A percentile compares a stretch with the other conserved stretches of the same genome.
phyloP scores from a whole-genome alignment of 108 stramenopile species.

The Cyclotella baltica region DNA sequence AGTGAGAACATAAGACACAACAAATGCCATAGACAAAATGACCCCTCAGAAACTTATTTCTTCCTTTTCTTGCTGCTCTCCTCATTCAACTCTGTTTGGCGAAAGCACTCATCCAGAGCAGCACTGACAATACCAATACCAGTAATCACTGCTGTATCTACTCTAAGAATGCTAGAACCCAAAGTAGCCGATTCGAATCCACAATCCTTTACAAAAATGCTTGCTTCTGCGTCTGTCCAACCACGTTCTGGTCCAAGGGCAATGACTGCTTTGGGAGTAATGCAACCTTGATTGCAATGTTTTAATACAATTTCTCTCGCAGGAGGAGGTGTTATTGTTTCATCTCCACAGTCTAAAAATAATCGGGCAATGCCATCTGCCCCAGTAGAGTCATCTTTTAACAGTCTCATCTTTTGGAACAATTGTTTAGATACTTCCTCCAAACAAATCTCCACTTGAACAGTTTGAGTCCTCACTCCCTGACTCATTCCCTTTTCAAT shows the following conservation, averaged over 20 bases:
- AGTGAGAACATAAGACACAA: too few relatives aligned
- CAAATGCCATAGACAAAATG: too few relatives aligned
- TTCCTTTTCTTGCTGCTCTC: slow-evolving; percentile 1
- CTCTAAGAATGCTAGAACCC: slow-evolving; percentile 53
- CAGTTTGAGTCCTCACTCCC: slow-evolving; percentile 47
- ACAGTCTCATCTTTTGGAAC: slow-evolving; percentile 32
- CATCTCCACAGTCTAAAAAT: slow-evolving; percentile 66
- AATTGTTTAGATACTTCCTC: slow-evolving; percentile 31
- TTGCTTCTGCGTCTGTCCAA: slow-evolving; percentile 57
- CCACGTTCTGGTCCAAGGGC: slow-evolving; percentile 62
- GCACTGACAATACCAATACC: slow-evolving; percentile 55
- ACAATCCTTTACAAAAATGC: slow-evolving; percentile 44
- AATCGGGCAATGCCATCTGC: slow-evolving; percentile 29
- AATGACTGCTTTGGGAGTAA: slow-evolving; percentile 36
- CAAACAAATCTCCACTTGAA: slow-evolving; percentile 46
- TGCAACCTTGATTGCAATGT: slow-evolving; percentile 23
- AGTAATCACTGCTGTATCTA: slow-evolving; percentile 56
- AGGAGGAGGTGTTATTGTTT: slow-evolving; percentile 33
- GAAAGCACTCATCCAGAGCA: slow-evolving; percentile 44
- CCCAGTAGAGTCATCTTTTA: slow-evolving; percentile 1
- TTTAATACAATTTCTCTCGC: slow-evolving; percentile 41
- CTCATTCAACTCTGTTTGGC: neutral
- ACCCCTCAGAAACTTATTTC: too few relatives aligned
- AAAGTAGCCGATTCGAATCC: slow-evolving; percentile 53
- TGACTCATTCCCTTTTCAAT: slow-evolving; percentile 62